Evolutionary conservation across 2,329 filamentous ascomycete species (phyloP), one percentile per base, ranked within the genome.

Genomic region (Emydomyces testavorans): DNA sequence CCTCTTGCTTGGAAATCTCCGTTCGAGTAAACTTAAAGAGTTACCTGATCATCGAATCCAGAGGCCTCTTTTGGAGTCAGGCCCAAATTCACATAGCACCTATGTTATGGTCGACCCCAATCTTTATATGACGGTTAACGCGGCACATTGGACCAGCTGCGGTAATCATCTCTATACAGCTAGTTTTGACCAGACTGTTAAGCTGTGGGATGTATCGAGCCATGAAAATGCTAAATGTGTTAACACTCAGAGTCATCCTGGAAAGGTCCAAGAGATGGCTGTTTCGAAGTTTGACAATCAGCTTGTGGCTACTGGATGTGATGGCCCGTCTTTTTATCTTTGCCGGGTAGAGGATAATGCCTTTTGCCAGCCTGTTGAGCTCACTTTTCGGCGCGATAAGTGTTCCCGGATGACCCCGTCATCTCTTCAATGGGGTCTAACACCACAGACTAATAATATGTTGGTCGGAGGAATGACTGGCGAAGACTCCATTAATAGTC

Each of bases 81-180:
- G 65, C 1, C 62, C 64, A 0, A 74, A 73, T 46, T 64, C 68
- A 2, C 65, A 60, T 0, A 62, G 70, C 21, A 63, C 68, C 1
- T 73, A 73, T 64, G 64, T 66, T 52, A 68, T 71, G 1, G 71
- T 73, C 52, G 76, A 79, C 53, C 61, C 66, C 1, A 65, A 70
- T 13, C 60, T 80, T 0, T 81, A 76, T 54, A 72, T 71, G 54
- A 79, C 74, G 10, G 71, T 82, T 1, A 73, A 71, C 6, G 68
- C 71, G 5, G 69, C 78, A 6, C 68, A 69, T 3, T 81, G 79
- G 63, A 69, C 70, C 0, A 59, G 62, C 0, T 65, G 68, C 48
- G 68, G 68, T 1, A 57, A 66, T 5, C 58, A 59, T 1, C 64
- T 79, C 41, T 76, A 70, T 52, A 76, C 75, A 1, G 70, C 74